Evolutionary conservation across 2,329 filamentous ascomycete species (phyloP).

Genomic region (Rhynchosporium agropyri): DNA sequence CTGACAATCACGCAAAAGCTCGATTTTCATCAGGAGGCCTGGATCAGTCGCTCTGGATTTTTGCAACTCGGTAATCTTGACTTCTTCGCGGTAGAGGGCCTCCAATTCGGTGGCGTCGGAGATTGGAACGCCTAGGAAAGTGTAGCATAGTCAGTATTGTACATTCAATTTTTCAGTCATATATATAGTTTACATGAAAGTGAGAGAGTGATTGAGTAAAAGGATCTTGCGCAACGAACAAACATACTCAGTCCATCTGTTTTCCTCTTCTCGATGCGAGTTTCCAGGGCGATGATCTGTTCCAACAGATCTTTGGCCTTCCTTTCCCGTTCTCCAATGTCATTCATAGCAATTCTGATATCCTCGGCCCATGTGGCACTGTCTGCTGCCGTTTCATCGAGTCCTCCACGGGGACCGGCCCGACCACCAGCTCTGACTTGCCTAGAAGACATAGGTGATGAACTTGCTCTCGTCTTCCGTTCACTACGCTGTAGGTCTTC

Average conservation of each 20-base stretch:
- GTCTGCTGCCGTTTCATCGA: constrained; percentile 23
- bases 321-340: constrained; percentile 9
- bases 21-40: constrained; percentile 25
- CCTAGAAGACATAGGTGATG: constrained; percentile 25
- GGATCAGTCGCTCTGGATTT: constrained; percentile 25
- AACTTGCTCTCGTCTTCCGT: neutral
- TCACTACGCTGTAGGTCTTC: constrained; percentile 3
- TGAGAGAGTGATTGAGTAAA: no score
- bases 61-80: constrained; percentile 38
- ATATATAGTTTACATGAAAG: no score
- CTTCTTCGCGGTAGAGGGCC: constrained; percentile 38
- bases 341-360: neutral
- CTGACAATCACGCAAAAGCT: constrained; percentile 31
- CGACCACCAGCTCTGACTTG: constrained; percentile 23
- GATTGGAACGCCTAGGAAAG: constrained; percentile 31
- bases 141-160: neutral
- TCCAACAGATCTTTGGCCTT: constrained; percentile 27
- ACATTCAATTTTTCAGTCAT: no score
- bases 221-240: neutral
- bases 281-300: constrained; percentile 30
- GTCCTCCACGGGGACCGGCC: constrained; percentile 23
- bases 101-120: constrained; percentile 35
- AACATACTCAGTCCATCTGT: constrained; percentile 25
- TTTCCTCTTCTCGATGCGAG: constrained; percentile 22
- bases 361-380: constrained; percentile 21